These are phyloP conservation scores for Kurtzmaniella fragi DNA, from an alignment of 805 yeast species.

Conservation along the genomic window DNA sequence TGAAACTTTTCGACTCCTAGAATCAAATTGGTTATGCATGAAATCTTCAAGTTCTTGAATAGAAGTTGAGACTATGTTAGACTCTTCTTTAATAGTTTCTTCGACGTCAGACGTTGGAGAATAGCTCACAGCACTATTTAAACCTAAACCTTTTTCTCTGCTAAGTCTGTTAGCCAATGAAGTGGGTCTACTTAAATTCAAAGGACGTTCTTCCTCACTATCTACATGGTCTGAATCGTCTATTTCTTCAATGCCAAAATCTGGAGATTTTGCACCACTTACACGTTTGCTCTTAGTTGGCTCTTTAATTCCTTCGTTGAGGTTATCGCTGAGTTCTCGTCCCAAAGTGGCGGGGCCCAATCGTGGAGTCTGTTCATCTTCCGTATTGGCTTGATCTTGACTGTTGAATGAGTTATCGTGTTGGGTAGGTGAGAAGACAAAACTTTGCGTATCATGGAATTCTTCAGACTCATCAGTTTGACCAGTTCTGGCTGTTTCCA, in stretches of 20 bases:
- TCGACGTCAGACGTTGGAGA: slow-evolving; percentile 7
- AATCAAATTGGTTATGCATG: slow-evolving; percentile 28
- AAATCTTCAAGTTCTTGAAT: slow-evolving; percentile 37
- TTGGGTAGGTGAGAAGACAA: not conserved
- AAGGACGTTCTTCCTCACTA: slow-evolving; percentile 13
- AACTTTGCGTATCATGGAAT: not conserved
- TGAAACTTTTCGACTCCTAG: too few species aligned
- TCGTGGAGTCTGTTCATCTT: not conserved
- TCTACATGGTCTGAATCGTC: slow-evolving; percentile 9
- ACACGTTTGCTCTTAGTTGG: not conserved
- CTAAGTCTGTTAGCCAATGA: not conserved
- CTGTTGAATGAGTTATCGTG: not conserved
- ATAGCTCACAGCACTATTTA: not conserved
- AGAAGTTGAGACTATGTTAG: slow-evolving; percentile 22
- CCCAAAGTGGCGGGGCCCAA: too few species aligned
- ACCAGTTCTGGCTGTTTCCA: too few species aligned
- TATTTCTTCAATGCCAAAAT: slow-evolving; percentile 34
- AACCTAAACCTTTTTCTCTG: slow-evolving; percentile 7
- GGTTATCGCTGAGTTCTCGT: slow-evolving; percentile 1
- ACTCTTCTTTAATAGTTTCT: slow-evolving; percentile 12
- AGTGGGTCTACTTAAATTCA: not conserved
- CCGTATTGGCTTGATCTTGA: not conserved
- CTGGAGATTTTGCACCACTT: slow-evolving; percentile 13
- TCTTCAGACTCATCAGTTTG: slow-evolving; percentile 1
- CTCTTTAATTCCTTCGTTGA: not conserved